Conservation (phyloP, 345 rosid species). For the Punica granatum region DNA sequence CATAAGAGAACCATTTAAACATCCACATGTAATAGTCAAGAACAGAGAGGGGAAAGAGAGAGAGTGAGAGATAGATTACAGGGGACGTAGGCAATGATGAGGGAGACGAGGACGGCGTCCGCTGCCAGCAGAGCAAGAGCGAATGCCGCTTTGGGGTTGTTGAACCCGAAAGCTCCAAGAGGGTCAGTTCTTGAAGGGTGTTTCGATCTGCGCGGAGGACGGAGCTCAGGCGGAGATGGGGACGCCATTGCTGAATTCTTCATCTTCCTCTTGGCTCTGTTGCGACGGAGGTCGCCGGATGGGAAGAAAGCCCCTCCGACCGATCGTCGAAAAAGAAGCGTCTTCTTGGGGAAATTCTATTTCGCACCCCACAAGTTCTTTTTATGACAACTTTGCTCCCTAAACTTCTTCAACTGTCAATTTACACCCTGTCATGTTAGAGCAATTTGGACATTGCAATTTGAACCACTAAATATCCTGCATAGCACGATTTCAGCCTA, state of each 20-base stretch:
- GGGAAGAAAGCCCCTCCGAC: background rate
- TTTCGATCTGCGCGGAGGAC: constrained; percentile 3
- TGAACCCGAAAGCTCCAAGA: constrained; percentile 13
- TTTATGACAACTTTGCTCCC: background rate
- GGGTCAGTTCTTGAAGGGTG: constrained; percentile 10
- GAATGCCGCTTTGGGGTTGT: constrained; percentile 30
- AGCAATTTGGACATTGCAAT: too few relatives aligned
- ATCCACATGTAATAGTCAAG: background rate
- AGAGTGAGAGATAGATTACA: constrained; percentile 38
- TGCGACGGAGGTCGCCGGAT: background rate
- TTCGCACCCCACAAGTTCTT: background rate
- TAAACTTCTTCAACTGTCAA: background rate
- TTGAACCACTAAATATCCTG: too few relatives aligned
- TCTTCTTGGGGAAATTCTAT: background rate
- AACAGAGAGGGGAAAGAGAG: background rate
- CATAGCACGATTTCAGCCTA: too few relatives aligned
- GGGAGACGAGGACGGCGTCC: constrained; percentile 61
- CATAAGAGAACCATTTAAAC: background rate
- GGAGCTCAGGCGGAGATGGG: constrained; percentile 19
- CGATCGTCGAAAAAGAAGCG: background rate
- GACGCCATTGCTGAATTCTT: constrained; percentile 22
- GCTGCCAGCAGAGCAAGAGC: constrained; percentile 37
- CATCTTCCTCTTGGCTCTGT: background rate
- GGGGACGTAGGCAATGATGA: constrained; percentile 73
- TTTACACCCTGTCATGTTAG: too few relatives aligned